Conservation (phyloP, 768 basidiomycete genomes). For the Hypholoma sublateritium region DNA sequence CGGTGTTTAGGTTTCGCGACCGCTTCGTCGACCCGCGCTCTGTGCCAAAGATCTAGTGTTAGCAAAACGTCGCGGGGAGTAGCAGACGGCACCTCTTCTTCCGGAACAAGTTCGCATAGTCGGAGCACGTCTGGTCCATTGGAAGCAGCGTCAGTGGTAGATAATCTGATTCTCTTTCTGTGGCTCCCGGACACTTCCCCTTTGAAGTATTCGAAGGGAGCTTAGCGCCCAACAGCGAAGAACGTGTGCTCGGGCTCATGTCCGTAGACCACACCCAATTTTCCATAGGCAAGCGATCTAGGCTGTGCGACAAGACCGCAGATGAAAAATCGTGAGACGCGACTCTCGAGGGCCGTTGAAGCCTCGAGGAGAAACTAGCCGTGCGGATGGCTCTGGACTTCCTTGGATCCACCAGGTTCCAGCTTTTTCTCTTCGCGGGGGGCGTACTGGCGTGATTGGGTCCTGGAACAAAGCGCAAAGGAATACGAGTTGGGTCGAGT, state of each 20-base stretch:
- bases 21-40: neutral
- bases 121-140: slow-evolving; percentile 24
- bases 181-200: neutral
- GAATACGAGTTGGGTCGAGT: slow-evolving; percentile 14
- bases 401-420: slow-evolving; percentile 34
- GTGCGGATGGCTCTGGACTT: slow-evolving; percentile 27
- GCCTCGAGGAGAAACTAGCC: slow-evolving; percentile 13
- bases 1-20: neutral
- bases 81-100: slow-evolving; percentile 7
- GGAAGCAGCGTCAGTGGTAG: slow-evolving; percentile 30
- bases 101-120: slow-evolving; percentile 20
- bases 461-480: slow-evolving; percentile 24
- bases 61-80: neutral
- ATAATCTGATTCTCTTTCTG: slow-evolving; percentile 1
- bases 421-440: slow-evolving; percentile 7
- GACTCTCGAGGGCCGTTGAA: neutral
- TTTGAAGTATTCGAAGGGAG: neutral
- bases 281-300: slow-evolving; percentile 13
- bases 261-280: neutral
- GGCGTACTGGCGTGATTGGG: slow-evolving; percentile 5
- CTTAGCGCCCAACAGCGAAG: neutral
- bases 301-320: slow-evolving; percentile 4
- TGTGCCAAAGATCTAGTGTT: neutral
- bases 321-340: neutral
- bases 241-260: neutral